Conservation (phyloP, 148 eudicot genomes). For the Persicaria maculosa region DNA sequence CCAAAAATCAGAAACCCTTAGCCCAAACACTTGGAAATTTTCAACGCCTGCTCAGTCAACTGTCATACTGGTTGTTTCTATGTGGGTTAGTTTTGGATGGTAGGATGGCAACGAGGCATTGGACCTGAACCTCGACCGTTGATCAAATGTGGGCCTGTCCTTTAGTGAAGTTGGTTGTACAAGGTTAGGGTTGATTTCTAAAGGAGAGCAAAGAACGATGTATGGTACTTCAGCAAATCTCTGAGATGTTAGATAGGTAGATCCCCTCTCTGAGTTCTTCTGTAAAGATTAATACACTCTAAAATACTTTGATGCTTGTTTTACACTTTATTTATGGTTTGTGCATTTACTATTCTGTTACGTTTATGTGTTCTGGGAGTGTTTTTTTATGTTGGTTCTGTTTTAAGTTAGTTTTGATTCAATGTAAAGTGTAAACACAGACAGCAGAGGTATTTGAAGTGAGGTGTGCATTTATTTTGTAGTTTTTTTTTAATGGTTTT, state of each 20-base stretch:
- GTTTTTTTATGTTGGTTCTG: background rate
- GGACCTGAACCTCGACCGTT: background rate
- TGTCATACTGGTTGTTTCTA: background rate
- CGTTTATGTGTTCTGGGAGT: background rate
- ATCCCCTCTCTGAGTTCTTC: background rate
- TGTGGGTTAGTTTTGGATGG: background rate
- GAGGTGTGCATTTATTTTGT: background rate
- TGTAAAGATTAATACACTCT: background rate
- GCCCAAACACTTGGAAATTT: background rate
- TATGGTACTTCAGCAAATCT: background rate
- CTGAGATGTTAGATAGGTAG: background rate
- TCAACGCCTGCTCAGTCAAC: background rate
- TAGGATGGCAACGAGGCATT: background rate
- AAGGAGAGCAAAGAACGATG: background rate
- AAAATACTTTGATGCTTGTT: background rate
- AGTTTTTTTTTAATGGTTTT: background rate
- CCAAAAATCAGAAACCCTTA: background rate
- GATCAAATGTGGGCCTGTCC: background rate
- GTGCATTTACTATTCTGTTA: background rate
- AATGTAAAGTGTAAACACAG: background rate
- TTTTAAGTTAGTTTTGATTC: background rate
- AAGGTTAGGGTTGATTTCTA: background rate
- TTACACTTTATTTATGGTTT: background rate
- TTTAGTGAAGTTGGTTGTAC: background rate
- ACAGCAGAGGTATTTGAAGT: background rate